Evolutionary conservation across 306 rosid species (phyloP), one percentile per base, ranked within the genome.

Genomic region (Oxytropis ochrocephala): DNA sequence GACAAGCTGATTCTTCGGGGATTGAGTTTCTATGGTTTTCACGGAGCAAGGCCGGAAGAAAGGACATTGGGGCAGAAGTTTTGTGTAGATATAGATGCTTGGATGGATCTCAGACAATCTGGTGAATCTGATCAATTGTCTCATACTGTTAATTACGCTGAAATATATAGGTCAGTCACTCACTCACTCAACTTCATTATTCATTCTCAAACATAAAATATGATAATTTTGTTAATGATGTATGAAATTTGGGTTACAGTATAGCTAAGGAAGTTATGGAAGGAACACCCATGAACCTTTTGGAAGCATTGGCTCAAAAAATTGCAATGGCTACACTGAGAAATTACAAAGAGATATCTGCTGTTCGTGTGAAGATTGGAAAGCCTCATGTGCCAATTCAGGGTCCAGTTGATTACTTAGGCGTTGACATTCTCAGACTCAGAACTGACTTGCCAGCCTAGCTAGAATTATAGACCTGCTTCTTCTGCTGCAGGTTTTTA

Each of bases 351-450:
- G 77, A 73, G 78, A 81, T 94, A 54, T 82, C 90, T n/a, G 95
- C 87, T 4, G 75, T 90, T 83, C 83, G 96, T 13, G 96, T 94
- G 67, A 87, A 84, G 70, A 76, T 90, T 69, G 95, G 81, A 52
- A 94, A 94, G 89, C 98, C 98, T 65, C 92, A 94, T 75, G 95
- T 88, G 5, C 85, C 93, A 11, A 84, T 94, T 81, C 85, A 32
- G 8, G 95, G 94, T 67, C 76, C 87, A 46, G 73, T 94, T 81
- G 96, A 94, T 73, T 94, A 88, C 76, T 80, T 90, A 54, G 97
- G 98, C 3, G 87, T 94, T 10, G 91, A 94, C 84, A 94, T 94
- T 73, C 55, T 87, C 5, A 82, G 98, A 61, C 41, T 75, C 78
- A 83, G 87, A 81, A 85, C 78, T 46, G 83, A 88, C 64, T 62